A percentile compares a stretch with the other conserved stretches of the same genome.
phyloP scores from a whole-genome alignment of 495 filamentous ascomycete species.

The Schizothecium vesticola region DNA sequence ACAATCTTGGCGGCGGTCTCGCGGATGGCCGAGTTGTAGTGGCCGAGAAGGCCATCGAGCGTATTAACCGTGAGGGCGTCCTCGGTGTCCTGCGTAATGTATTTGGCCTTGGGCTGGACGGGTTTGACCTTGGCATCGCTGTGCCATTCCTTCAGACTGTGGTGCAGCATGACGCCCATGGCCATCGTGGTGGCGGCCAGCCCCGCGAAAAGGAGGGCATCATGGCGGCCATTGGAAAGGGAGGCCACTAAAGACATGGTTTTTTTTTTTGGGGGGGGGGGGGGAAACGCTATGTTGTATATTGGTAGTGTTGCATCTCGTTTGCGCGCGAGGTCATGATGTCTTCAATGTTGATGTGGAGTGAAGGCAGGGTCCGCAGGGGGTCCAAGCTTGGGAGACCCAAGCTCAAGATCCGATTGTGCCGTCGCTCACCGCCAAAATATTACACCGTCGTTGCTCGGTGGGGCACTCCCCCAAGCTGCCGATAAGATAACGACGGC shows the following conservation, averaged over 20 bases:
- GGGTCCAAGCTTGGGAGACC: neutral
- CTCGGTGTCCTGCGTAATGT: slow-evolving; percentile 57
- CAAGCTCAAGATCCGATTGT: neutral
- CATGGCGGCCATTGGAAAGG: slow-evolving; percentile 32
- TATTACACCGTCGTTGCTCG: slow-evolving; percentile 1
- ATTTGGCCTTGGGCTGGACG: slow-evolving; percentile 48
- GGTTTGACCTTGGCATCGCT: slow-evolving; percentile 45
- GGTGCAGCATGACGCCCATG: slow-evolving; percentile 33
- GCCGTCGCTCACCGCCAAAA: slow-evolving; percentile 26
- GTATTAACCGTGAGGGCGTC: slow-evolving; percentile 46
- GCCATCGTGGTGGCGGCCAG: slow-evolving; percentile 36
- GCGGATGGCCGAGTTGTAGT: slow-evolving; percentile 49
- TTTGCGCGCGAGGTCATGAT: neutral
- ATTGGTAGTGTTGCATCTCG: slow-evolving; percentile 4
- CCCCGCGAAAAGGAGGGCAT: slow-evolving; percentile 38
- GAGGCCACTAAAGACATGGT: slow-evolving; percentile 10
- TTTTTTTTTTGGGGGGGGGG: neutral
- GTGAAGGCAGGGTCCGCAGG: neutral
- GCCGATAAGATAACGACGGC: slow-evolving; percentile 30
- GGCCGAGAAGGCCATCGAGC: slow-evolving; percentile 45
- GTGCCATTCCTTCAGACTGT: slow-evolving; percentile 39
- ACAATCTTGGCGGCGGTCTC: slow-evolving; percentile 49
- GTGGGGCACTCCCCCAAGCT: slow-evolving; percentile 12
- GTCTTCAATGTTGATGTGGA: neutral
- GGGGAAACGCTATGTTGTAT: neutral